Base-by-base conservation (phyloP, 2,329 filamentous ascomycete species). In the Pezicula rhizophila region DNA sequence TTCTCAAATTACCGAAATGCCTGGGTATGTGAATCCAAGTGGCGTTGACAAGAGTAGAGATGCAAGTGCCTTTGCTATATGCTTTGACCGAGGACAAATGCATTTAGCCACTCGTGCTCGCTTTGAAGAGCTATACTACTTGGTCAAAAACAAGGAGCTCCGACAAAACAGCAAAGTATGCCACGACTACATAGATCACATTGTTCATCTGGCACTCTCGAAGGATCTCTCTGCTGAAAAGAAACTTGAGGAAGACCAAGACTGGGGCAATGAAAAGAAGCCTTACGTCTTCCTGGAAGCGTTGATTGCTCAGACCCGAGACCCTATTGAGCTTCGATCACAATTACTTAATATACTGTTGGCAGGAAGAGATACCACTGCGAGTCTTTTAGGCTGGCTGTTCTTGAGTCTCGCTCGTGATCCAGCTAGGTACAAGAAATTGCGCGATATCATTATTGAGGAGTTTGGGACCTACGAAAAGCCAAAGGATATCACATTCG, bases 341-440 rank as follows among this genome's bases (percentile, higher is more conserved):
- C 75, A 82, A 55, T 62, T 77, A 6, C 62, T 79, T 20, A 70
- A 73, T 47, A 74, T 82, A 48, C 72, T 82, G 37, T 65, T 80
- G 2, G 80, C 78, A 0, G 79, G 79, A 1, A 70, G 79, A 8
- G 80, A 84, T 52, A 82, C 79, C 0, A 82, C 77, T 0, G 77
- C 77, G 1, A 69, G 68, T 23, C 68, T 75, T 3, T 62, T 82
- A 2, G 70, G 72, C 8, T 78, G 73, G 71, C 60, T 70, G 14
- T 70, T 77, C 45, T 67, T 68, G 50, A 61, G 64, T n/a, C 58
- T 77, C 12, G 62, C 71, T 1, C 65, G 68, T 25, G 60, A 76
- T 50, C 66, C 64, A 1, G 53, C 53, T 0, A 63, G 73, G 34
- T 76, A 68, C 55, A 52, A 60, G 8, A 73, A 70, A 48, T 63